Conservation (phyloP, 768 basidiomycete genomes). For the Suillus tomentosus region DNA sequence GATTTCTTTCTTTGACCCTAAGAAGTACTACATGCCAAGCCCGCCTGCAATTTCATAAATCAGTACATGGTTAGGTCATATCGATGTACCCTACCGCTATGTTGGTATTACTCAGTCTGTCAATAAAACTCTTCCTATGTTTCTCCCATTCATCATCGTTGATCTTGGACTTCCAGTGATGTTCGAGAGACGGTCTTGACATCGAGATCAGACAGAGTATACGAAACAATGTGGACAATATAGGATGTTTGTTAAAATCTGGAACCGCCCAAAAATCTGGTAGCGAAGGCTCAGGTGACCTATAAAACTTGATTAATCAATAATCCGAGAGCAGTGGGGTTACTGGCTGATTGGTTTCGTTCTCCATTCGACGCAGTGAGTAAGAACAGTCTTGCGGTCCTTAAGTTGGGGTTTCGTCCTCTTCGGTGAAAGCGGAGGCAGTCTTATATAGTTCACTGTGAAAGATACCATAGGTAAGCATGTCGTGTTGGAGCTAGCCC, state of each 20-base stretch:
- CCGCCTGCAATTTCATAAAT: conserved; percentile 5
- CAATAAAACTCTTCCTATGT: not conserved
- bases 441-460: not conserved
- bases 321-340: not conserved
- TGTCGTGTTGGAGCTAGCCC: not conserved
- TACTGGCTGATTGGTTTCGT: not conserved
- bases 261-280: not conserved
- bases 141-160: not conserved
- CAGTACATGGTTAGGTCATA: not conserved
- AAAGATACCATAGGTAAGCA: not conserved
- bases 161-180: conserved; percentile 6
- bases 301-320: not conserved
- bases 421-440: not conserved
- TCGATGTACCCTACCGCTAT: not conserved
- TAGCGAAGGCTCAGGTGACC: not conserved
- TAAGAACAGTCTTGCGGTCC: no score
- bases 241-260: not conserved
- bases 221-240: not conserved
- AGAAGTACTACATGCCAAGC: not conserved
- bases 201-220: conserved; percentile 7
- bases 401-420: not conserved
- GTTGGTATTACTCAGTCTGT: conserved; percentile 3
- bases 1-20: not conserved
- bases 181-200: conserved; percentile 5
- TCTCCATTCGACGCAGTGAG: not conserved